Evolutionary conservation across 108 stramenopile species (phyloP).

Genomic region (Phaeodactylum tricornutum): DNA sequence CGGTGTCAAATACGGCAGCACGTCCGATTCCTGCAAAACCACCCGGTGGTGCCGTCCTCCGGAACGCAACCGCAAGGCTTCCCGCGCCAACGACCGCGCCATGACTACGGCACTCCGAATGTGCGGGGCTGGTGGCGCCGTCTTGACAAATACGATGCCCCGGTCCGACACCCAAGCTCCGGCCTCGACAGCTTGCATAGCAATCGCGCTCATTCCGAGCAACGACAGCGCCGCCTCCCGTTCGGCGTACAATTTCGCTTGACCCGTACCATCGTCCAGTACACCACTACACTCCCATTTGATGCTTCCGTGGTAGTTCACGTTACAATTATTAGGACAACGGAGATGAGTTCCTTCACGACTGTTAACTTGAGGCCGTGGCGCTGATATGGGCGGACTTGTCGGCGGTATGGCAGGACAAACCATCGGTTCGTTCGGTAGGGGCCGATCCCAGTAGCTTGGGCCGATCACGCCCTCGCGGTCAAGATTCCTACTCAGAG

Average conservation of each 20-base stretch:
- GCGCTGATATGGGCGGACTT: no score
- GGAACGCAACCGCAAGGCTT: no score
- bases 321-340: conserved; percentile 33
- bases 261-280: conserved; percentile 78
- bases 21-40: conserved; percentile 5
- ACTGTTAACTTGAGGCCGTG: not conserved
- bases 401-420: no score
- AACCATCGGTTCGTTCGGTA: no score
- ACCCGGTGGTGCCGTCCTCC: no score
- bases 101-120: conserved; percentile 24
- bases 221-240: conserved; percentile 62
- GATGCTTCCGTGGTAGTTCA: conserved; percentile 21
- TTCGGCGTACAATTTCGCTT: conserved; percentile 75
- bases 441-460: conserved; percentile 34
- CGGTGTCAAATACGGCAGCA: conserved; percentile 13
- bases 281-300: conserved; percentile 82
- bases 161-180: conserved; percentile 43
- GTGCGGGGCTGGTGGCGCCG: conserved; percentile 33
- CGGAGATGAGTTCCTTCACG: not conserved
- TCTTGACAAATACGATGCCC: conserved; percentile 48
- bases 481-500: not conserved
- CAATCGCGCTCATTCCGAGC: conserved; percentile 24
- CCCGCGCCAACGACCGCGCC: not conserved
- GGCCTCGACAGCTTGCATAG: conserved; percentile 35
- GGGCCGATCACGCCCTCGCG: no score